phyloP scores from a whole-genome alignment of 2,329 filamentous ascomycete species.

The Beauveria pseudobassiana region DNA sequence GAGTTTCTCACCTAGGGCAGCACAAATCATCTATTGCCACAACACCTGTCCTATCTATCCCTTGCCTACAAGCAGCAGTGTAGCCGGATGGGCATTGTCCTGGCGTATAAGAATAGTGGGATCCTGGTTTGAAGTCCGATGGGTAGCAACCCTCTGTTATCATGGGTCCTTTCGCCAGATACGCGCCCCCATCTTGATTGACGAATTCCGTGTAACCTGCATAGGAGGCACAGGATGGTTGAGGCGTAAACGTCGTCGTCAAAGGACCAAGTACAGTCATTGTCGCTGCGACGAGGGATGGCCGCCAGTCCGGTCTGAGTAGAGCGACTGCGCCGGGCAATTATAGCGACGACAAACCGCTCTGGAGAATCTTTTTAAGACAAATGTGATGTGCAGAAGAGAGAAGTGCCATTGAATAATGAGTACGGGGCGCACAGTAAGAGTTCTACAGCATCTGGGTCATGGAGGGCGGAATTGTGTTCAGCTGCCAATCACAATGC shows the following conservation, averaged over 20 bases:
- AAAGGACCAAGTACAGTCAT: not conserved
- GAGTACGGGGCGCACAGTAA: not conserved
- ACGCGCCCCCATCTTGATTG: not conserved
- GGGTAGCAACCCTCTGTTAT: slow-evolving; percentile 1
- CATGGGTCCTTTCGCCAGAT: not conserved
- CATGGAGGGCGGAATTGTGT: not conserved
- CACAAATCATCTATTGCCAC: not conserved
- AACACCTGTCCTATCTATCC: not conserved
- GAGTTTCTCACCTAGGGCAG: not conserved
- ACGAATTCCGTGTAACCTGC: not conserved
- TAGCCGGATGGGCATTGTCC: not conserved
- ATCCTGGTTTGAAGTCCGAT: not conserved
- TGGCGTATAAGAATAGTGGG: not conserved
- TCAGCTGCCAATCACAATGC: not conserved
- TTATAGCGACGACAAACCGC: too few relatives aligned
- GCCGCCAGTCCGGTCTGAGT: not conserved
- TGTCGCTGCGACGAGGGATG: not conserved
- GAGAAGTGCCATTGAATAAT: not conserved
- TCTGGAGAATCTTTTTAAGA: not conserved
- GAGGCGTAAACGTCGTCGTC: not conserved
- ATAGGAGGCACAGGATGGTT: not conserved
- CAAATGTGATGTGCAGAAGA: not conserved
- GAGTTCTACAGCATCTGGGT: not conserved
- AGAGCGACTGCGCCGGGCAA: not conserved
- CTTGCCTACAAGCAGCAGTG: not conserved